Percentiles rank a stretch among this genome's conserved stretches.
Conservation (phyloP, 176 grass and related monocot genomes). For the bread wheat (Triticum aestivum) region IWGSC_CS_RefSeq_v2.1 NC_057814.1:497791237-497791736, state of each 20-base stretch:
- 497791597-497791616: background rate
- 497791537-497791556: no score
- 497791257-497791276: slow-evolving; percentile 17
- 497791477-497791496: no score
- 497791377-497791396: background rate
- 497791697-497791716: slow-evolving; percentile 32
- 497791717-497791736: background rate
- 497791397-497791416: background rate
- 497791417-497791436: background rate
- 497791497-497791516: background rate
- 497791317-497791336: slow-evolving; percentile 47
- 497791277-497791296: slow-evolving; percentile 46
- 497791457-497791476: background rate
- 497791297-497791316: slow-evolving; percentile 73
- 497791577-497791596: background rate
- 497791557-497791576: background rate
- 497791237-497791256: slow-evolving; percentile 37
- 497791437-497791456: accelerated
- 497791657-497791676: background rate
- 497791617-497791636: background rate
- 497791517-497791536: no score
- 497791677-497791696: background rate
- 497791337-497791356: background rate
- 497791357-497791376: background rate
- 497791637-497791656: background rate